Percentiles rank a stretch among this genome's conserved stretches.
These are phyloP conservation scores for Salisapilia sapeloensis DNA, from an alignment of 352 stramenopile genomes.

Conservation along the genomic window DNA sequence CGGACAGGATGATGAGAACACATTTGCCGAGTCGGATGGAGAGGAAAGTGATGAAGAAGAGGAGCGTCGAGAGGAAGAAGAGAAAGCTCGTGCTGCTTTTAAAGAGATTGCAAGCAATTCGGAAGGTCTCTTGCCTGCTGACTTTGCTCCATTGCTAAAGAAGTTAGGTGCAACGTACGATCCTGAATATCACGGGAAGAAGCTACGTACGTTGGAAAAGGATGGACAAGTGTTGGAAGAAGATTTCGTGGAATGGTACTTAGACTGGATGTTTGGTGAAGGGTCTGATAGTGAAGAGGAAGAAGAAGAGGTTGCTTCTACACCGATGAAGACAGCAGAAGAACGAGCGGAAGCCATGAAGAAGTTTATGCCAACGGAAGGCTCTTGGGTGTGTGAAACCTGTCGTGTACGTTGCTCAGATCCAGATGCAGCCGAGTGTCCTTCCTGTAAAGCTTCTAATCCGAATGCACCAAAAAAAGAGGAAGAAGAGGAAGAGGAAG, in stretches of 20 bases:
- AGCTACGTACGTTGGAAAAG: conserved; percentile 15
- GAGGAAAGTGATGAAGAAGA: conserved; percentile 47
- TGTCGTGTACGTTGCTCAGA: conserved; percentile 29
- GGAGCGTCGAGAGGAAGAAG: conserved; percentile 43
- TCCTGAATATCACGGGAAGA: conserved; percentile 27
- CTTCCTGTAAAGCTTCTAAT: conserved; percentile 26
- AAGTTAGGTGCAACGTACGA: conserved; percentile 32
- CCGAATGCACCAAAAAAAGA: conserved; percentile 17
- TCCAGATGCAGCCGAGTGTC: conserved; percentile 16
- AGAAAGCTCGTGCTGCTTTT: conserved; percentile 22
- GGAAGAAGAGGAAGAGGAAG: too few species aligned
- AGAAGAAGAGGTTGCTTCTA: conserved; percentile 2
- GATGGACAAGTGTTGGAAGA: conserved; percentile 28
- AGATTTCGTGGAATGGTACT: conserved; percentile 44
- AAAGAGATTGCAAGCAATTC: conserved; percentile 12
- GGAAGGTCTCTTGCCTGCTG: conserved; percentile 11
- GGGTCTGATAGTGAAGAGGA: conserved; percentile 12
- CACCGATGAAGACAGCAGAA: conserved; percentile 25
- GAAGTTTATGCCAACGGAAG: conserved; percentile 28
- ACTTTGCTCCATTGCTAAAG: conserved; percentile 44
- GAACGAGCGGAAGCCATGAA: conserved; percentile 27
- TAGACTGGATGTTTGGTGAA: conserved; percentile 45
- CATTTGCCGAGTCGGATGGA: conserved; percentile 19
- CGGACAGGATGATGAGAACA: conserved; percentile 45
- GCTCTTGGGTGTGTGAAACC: conserved; percentile 32